Evolutionary conservation across 176 grass and related monocot species (phyloP).

Genomic region (Triticum monococcum): DNA sequence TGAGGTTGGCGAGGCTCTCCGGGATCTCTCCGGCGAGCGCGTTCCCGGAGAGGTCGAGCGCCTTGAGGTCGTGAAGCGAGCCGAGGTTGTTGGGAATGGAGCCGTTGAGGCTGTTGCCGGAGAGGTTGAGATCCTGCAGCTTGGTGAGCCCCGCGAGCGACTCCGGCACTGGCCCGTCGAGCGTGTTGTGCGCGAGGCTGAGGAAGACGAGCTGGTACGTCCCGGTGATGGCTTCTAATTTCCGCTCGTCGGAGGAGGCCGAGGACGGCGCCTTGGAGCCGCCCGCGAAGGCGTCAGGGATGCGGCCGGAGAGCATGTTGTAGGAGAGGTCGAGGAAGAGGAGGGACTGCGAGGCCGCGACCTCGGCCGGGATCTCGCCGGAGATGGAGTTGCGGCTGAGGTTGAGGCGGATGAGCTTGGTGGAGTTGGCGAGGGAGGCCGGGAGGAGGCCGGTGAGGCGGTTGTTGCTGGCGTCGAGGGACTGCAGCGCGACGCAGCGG

Average conservation of each 20-base stretch:
- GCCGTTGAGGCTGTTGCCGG: constrained; percentile 40
- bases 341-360: constrained; percentile 30
- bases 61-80: constrained; percentile 39
- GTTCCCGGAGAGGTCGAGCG: constrained; percentile 51
- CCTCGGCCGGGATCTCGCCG: constrained; percentile 6
- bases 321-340: constrained; percentile 41
- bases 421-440: constrained; percentile 46
- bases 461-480: constrained; percentile 56
- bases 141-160: constrained; percentile 31
- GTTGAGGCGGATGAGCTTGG: constrained; percentile 55
- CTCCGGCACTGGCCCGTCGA: constrained; percentile 27
- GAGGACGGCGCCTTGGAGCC: neutral
- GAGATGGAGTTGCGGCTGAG: constrained; percentile 54
- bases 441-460: constrained; percentile 40
- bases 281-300: constrained; percentile 42
- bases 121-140: constrained; percentile 47
- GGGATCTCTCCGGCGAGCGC: constrained; percentile 42
- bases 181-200: constrained; percentile 35
- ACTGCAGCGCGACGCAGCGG: constrained; percentile 44
- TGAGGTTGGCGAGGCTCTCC: constrained; percentile 45
- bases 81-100: constrained; percentile 44
- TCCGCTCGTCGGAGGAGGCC: neutral
- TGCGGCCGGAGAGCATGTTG: constrained; percentile 49
- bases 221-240: constrained; percentile 27
- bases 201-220: constrained; percentile 39